Evolutionary conservation across 805 yeast genomes (phyloP).

Genomic region (Saitoella complicata): DNA sequence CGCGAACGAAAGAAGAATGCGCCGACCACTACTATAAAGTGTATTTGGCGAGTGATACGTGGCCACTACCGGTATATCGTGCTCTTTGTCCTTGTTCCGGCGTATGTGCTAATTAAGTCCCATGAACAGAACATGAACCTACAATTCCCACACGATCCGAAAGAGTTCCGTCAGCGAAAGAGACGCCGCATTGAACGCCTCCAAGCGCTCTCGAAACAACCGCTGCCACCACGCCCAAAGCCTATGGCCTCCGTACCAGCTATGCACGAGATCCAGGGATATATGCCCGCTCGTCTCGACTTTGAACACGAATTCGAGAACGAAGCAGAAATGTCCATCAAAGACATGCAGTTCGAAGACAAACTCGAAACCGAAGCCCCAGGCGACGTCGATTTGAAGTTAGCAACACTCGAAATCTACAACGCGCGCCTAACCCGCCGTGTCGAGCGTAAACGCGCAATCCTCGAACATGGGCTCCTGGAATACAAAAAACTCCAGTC

Average conservation of each 20-base stretch:
- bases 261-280: constrained; percentile 94
- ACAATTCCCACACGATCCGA: constrained; percentile 49
- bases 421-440: constrained; percentile 78
- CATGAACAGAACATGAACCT: constrained; percentile 39
- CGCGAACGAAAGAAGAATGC: constrained; percentile 81
- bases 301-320: constrained; percentile 94
- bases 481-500: constrained; percentile 75
- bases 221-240: constrained; percentile 72
- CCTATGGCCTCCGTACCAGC: constrained; percentile 87
- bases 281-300: constrained; percentile 96
- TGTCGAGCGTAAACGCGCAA: constrained; percentile 77
- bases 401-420: constrained; percentile 76
- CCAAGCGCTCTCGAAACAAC: constrained; percentile 35
- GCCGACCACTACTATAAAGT: constrained; percentile 61
- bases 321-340: constrained; percentile 86
- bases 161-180: constrained; percentile 51
- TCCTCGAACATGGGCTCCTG: constrained; percentile 58
- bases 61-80: constrained; percentile 53
- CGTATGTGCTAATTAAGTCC: too few relatives aligned
- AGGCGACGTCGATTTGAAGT: constrained; percentile 76
- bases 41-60: constrained; percentile 51
- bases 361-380: constrained; percentile 51
- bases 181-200: constrained; percentile 58
- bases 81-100: too few relatives aligned
- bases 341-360: constrained; percentile 89